Evolutionary conservation across 2,329 filamentous ascomycete genomes (phyloP).

Genomic region (Aureobasidium sp.): DNA sequence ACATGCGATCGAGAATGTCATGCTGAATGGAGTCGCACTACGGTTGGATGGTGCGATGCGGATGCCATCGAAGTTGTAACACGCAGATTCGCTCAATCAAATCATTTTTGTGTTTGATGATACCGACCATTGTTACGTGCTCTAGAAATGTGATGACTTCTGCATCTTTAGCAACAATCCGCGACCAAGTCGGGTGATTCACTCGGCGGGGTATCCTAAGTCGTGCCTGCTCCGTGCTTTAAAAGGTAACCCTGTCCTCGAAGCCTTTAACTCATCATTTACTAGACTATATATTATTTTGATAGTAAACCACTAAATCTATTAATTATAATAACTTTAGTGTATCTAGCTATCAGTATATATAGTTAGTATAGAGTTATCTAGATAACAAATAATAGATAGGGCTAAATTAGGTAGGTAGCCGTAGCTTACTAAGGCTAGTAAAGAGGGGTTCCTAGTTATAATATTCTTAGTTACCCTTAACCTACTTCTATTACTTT

Average conservation of each 20-base stretch:
- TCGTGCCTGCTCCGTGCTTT: neutral
- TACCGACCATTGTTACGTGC: too few species aligned
- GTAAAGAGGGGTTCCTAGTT: too few species aligned
- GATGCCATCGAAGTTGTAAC: conserved; percentile 51
- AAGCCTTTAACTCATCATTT: neutral
- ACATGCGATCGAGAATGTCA: conserved; percentile 62
- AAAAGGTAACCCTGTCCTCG: neutral
- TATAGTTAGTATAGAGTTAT: neutral
- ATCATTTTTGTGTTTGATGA: too few species aligned
- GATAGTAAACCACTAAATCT: too few species aligned
- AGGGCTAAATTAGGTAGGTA: too few species aligned
- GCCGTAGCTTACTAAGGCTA: too few species aligned
- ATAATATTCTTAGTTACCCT: neutral
- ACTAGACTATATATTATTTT: too few species aligned
- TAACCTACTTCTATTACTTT: neutral
- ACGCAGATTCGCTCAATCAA: too few species aligned
- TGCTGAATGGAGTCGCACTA: conserved; percentile 71
- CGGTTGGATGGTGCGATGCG: conserved; percentile 66
- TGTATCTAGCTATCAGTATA: too few species aligned
- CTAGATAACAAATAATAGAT: neutral
- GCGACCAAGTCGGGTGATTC: too few species aligned
- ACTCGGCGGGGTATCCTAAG: too few species aligned
- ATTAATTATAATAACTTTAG: neutral
- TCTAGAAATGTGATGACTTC: too few species aligned
- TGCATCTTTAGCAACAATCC: neutral